Evolutionary conservation across 1,139 yeast genomes (phyloP).

Genomic region (Yamadazyma kanchanaburiensis): DNA sequence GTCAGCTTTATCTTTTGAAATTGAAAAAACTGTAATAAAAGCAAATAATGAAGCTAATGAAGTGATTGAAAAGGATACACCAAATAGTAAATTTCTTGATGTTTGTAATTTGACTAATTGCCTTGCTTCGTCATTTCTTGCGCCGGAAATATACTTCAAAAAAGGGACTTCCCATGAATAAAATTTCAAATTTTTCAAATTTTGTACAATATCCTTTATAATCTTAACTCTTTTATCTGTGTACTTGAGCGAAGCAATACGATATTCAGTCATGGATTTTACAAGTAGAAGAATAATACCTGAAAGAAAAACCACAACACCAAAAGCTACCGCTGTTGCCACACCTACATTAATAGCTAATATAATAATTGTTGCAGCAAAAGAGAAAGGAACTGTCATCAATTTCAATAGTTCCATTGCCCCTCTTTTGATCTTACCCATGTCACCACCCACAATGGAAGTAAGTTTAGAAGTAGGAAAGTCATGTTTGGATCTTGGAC

Average conservation of each 20-base stretch:
- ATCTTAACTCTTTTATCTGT: constrained; percentile 33
- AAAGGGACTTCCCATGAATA: constrained; percentile 74
- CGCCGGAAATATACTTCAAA: constrained; percentile 38
- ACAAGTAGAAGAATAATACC: constrained; percentile 19
- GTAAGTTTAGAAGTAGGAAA: constrained; percentile 70
- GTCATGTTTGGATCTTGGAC: constrained; percentile 53
- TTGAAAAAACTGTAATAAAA: constrained; percentile 64
- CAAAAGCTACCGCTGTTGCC: constrained; percentile 33
- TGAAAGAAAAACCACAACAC: constrained; percentile 22
- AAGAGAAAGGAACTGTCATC: constrained; percentile 27
- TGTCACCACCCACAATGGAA: constrained; percentile 40
- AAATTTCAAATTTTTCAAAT: constrained; percentile 34
- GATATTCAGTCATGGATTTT: constrained; percentile 23
- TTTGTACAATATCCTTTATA: constrained; percentile 33
- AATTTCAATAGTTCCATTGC: constrained; percentile 20
- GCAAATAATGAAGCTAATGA: constrained; percentile 68
- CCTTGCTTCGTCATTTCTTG: constrained; percentile 50
- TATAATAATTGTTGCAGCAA: constrained; percentile 30
- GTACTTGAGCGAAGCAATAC: constrained; percentile 23
- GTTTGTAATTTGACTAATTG: constrained; percentile 45
- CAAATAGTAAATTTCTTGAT: constrained; percentile 56
- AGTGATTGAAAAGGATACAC: constrained; percentile 58
- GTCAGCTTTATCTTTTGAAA: constrained; percentile 42
- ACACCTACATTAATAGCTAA: constrained; percentile 32
- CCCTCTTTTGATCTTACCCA: constrained; percentile 34